phyloP scores from a whole-genome alignment of 106 monocot genomes.

The Dendrobium catenatum region DNA sequence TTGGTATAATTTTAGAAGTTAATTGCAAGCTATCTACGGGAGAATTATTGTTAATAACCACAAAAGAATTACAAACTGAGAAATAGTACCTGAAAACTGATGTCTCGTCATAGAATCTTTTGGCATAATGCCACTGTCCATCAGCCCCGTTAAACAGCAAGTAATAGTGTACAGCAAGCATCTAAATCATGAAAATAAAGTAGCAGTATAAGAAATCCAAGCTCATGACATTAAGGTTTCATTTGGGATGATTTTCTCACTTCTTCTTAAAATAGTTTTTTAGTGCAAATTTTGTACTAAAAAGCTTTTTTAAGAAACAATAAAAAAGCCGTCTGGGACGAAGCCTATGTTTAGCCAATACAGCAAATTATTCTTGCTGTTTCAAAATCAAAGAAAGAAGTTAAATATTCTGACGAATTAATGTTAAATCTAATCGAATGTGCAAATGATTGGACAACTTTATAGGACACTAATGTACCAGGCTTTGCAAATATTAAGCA shows the following conservation, averaged over 20 bases:
- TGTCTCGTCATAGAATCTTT: slow-evolving; percentile 53
- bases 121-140: slow-evolving; percentile 67
- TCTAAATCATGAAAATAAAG: slow-evolving; percentile 37
- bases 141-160: slow-evolving; percentile 85
- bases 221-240: neutral
- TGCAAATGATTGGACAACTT: too few relatives aligned
- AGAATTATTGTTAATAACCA: neutral
- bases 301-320: too few relatives aligned
- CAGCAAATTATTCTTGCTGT: neutral
- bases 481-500: neutral
- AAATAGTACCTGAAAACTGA: slow-evolving; percentile 74
- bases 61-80: neutral
- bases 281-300: too few relatives aligned
- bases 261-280: too few relatives aligned
- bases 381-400: neutral
- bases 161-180: slow-evolving; percentile 94
- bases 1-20: too few relatives aligned
- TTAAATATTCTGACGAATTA: neutral
- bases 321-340: too few relatives aligned
- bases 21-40: neutral
- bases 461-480: neutral
- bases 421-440: neutral
- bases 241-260: too few relatives aligned
- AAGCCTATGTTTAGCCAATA: neutral
- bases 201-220: neutral